phyloP scores from a whole-genome alignment of 2,329 filamentous ascomycete species.

The Emergomyces pasteurianus region DNA sequence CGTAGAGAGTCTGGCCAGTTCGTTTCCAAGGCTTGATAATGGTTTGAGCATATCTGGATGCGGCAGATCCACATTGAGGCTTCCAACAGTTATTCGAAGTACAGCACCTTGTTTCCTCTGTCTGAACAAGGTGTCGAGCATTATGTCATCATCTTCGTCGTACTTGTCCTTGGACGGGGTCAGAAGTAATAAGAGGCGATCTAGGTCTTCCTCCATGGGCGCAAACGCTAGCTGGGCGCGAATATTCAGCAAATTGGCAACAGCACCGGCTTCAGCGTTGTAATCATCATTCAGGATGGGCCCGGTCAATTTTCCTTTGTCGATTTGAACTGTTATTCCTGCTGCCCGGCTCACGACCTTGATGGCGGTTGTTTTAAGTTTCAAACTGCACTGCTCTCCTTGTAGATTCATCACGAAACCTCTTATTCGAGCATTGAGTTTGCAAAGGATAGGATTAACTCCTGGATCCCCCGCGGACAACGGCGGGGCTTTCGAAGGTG shows the following conservation, averaged over 20 bases:
- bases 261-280: conserved; percentile 17
- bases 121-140: conserved; percentile 79
- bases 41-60: conserved; percentile 54
- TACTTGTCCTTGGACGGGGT: conserved; percentile 88
- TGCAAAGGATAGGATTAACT: conserved; percentile 27
- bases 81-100: conserved; percentile 56
- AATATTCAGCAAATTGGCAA: conserved; percentile 52
- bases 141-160: conserved; percentile 79
- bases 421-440: conserved; percentile 64
- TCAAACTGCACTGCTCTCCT: conserved; percentile 63
- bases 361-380: conserved; percentile 65
- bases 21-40: conserved; percentile 61
- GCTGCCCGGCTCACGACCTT: conserved; percentile 67
- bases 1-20: conserved; percentile 69
- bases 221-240: conserved; percentile 59
- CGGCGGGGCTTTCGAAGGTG: conserved; percentile 20
- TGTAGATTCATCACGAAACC: conserved; percentile 66
- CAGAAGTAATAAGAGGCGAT: conserved; percentile 70
- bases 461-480: conserved; percentile 10
- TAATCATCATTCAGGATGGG: conserved; percentile 47
- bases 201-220: conserved; percentile 69
- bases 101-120: conserved; percentile 81
- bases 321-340: conserved; percentile 60
- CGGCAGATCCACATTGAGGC: conserved; percentile 49
- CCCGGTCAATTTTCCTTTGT: conserved; percentile 61